A percentile compares a stretch with the other conserved stretches of the same genome.
These are phyloP conservation scores for Fusarium proliferatum DNA, from an alignment of 2,329 filamentous ascomycete species.

Conservation along the genomic window DNA sequence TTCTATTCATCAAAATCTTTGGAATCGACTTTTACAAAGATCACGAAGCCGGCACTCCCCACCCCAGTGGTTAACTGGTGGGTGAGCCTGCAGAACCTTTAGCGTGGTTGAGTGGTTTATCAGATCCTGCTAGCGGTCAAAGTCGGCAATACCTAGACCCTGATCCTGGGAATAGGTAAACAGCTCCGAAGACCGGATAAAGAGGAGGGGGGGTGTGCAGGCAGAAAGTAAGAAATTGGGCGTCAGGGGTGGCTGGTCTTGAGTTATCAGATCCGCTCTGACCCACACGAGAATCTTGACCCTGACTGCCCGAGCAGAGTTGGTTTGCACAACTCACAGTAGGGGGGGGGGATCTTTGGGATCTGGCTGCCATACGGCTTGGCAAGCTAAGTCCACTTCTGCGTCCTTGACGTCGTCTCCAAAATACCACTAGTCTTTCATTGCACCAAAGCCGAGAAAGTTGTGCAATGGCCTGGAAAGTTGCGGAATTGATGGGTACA, in stretches of 20 bases:
- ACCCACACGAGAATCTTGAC: slow-evolving; percentile 25
- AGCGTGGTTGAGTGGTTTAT: slow-evolving; percentile 33
- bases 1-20: not conserved
- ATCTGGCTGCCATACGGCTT: not conserved
- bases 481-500: slow-evolving; percentile 17
- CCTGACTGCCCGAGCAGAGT: not conserved
- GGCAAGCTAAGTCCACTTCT: slow-evolving; percentile 14
- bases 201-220: slow-evolving; percentile 11
- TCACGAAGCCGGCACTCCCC: not conserved
- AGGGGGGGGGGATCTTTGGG: not conserved
- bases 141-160: not conserved
- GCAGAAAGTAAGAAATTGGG: not conserved
- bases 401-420: slow-evolving; percentile 12
- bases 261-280: slow-evolving; percentile 45
- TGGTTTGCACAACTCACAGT: slow-evolving; percentile 18
- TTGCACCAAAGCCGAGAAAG: slow-evolving; percentile 1
- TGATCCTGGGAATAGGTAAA: not conserved
- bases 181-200: slow-evolving; percentile 28
- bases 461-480: slow-evolving; percentile 11
- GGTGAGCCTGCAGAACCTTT: not conserved
- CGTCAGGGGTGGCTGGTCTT: slow-evolving; percentile 12
- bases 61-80: not conserved
- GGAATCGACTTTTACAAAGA: not conserved
- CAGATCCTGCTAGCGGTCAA: slow-evolving; percentile 33
- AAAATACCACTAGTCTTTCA: slow-evolving; percentile 2